A percentile compares a stretch with the other conserved stretches of the same genome.
Conservation (phyloP, 345 rosid species). For the Garcia nutans region DNA sequence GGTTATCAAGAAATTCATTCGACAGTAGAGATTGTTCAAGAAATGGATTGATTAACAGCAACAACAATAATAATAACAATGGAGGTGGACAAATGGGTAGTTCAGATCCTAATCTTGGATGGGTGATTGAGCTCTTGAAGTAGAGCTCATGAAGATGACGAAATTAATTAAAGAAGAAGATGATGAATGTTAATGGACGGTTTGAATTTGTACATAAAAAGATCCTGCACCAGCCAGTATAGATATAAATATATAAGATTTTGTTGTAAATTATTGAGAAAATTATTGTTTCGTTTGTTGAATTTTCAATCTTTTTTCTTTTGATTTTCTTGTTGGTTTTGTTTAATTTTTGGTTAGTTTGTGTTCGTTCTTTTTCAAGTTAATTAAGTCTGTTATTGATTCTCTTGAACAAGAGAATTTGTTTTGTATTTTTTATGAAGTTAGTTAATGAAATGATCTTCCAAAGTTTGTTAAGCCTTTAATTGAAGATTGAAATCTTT, state of each 20-base stretch:
- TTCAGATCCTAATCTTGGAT: constrained; percentile 73
- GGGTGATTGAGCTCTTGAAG: constrained; percentile 90
- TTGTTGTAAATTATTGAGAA: constrained; percentile 20
- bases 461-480: too few species aligned
- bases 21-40: constrained; percentile 10
- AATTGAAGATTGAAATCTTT: too few species aligned
- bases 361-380: too few species aligned
- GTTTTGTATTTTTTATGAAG: too few species aligned
- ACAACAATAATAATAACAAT: not conserved
- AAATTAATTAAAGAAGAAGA: not conserved
- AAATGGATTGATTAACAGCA: not conserved
- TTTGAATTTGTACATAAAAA: constrained; percentile 18
- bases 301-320: too few species aligned
- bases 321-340: too few species aligned
- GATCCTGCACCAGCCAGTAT: constrained; percentile 12
- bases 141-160: constrained; percentile 19
- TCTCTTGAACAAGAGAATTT: too few species aligned
- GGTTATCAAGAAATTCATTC: constrained; percentile 11
- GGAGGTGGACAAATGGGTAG: not conserved
- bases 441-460: too few species aligned
- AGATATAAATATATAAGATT: constrained; percentile 12
- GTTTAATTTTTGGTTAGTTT: too few species aligned
- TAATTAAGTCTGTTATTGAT: too few species aligned
- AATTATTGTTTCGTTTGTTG: not conserved
- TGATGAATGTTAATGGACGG: not conserved